Base-by-base conservation (phyloP, 306 rosid genomes). In the Malus fusca region DNA sequence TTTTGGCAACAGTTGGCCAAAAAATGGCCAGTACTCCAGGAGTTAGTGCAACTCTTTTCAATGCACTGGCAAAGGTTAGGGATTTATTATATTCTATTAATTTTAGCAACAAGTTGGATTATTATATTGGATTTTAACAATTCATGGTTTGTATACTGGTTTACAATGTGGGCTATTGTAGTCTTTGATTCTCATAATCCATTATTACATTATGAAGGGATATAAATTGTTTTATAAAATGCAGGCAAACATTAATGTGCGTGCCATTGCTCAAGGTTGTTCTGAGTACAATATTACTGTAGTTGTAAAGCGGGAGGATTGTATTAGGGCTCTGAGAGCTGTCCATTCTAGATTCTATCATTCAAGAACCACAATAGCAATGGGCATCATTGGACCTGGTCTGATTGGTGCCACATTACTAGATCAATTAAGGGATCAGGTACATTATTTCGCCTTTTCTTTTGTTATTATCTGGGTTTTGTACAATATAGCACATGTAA, bases 1-100 rank as follows among this genome's bases (percentile, higher is more conserved):
- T 95, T 84, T 88, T 95, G 88, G 99, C 99, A 19, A 86, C 97
- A 31, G 99, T 95, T 85, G 99, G 99, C 78, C 97, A 92, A 87
- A 92, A 89, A 73, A 95, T 95, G 99, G 99, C 97, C n/a, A 95
- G 99, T 84, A 90, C 99, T 71, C 99, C 99, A 68, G 99, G 99
- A 80, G 99, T 95, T 64, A 95, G 99, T 70, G 99, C 99, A 74
- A 85, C 97, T 85, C 96, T 95, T 66, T 92, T 95, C 86, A 95
- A 82, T 81, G 99, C 99, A 64, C 87, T 95, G 82, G 99, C 99
- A 61, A 95, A 95, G 99, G 99, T 95, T 66, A 26, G 88, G 72
- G 69, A 77, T 55, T 48, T 15, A 15, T 48, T 77, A 25, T 78
- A 23, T 17, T 43, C 11, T 15, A 8, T 26, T 26, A 5, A 42